Evolutionary conservation across 805 yeast genomes (phyloP).

Genomic region (Yamadazyma nakazawae): DNA sequence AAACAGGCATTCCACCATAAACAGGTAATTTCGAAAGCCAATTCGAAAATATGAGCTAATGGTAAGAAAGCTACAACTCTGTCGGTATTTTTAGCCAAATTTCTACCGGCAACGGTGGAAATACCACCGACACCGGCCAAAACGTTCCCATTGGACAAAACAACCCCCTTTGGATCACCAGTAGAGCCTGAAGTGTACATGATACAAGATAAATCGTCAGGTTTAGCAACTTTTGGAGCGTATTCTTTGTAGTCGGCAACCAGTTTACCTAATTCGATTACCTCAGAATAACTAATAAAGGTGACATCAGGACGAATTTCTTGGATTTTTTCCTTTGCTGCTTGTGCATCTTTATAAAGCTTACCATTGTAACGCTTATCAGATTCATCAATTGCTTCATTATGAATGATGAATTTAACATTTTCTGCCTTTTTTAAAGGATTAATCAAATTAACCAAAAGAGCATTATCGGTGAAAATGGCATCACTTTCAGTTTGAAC

Average conservation of each 20-base stretch:
- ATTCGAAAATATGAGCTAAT: slow-evolving; percentile 92
- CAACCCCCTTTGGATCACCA: slow-evolving; percentile 84
- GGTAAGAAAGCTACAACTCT: slow-evolving; percentile 87
- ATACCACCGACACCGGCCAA: slow-evolving; percentile 88
- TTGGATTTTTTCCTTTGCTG: slow-evolving; percentile 56
- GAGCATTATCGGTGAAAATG: slow-evolving; percentile 78
- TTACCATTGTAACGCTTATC: slow-evolving; percentile 65
- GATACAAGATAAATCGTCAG: slow-evolving; percentile 66
- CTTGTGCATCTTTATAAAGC: slow-evolving; percentile 52
- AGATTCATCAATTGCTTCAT: slow-evolving; percentile 55
- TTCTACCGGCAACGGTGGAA: slow-evolving; percentile 54
- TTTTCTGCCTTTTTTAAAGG: slow-evolving; percentile 65
- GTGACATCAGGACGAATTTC: slow-evolving; percentile 74
- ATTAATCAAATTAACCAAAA: slow-evolving; percentile 61
- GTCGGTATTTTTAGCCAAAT: slow-evolving; percentile 53
- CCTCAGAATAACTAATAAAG: slow-evolving; percentile 63
- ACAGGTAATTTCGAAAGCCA: slow-evolving; percentile 74
- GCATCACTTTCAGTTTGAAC: slow-evolving; percentile 76
- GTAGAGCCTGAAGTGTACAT: slow-evolving; percentile 90
- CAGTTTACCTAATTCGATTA: slow-evolving; percentile 56
- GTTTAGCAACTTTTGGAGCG: slow-evolving; percentile 36
- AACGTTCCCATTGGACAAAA: slow-evolving; percentile 61
- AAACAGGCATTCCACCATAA: slow-evolving; percentile 87
- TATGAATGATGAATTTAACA: slow-evolving; percentile 69
- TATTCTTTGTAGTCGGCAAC: slow-evolving; percentile 22